These are phyloP conservation scores for Anthracocystis panici-leucophaei DNA, from an alignment of 1,284 basidiomycete species.

Conservation along the genomic window DNA sequence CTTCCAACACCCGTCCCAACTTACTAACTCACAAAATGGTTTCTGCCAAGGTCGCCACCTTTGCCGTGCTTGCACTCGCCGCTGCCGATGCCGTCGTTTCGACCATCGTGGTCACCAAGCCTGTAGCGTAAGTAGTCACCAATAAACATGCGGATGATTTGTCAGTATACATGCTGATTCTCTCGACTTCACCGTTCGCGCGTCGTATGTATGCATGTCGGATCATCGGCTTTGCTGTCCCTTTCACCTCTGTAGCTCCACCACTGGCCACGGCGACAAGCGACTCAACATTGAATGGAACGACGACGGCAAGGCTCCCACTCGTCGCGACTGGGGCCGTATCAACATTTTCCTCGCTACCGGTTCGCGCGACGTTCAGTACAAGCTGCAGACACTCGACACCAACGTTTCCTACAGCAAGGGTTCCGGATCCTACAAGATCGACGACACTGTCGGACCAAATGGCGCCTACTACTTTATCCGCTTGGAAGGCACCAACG, in stretches of 20 bases:
- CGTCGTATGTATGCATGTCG: not conserved
- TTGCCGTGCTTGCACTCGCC: slow-evolving; percentile 44
- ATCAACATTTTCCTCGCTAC: slow-evolving; percentile 64
- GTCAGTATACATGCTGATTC: not conserved
- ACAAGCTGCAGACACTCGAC: slow-evolving; percentile 60
- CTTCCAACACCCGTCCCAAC: slow-evolving; percentile 3
- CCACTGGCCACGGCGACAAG: slow-evolving; percentile 49
- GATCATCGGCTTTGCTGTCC: no score
- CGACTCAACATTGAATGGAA: slow-evolving; percentile 54
- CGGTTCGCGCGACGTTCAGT: slow-evolving; percentile 59
- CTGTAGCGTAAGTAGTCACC: slow-evolving; percentile 51
- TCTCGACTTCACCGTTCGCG: not conserved
- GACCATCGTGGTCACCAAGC: slow-evolving; percentile 55
- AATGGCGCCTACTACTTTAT: slow-evolving; percentile 63
- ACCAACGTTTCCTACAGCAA: slow-evolving; percentile 32
- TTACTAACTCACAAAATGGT: slow-evolving; percentile 31
- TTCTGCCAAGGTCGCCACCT: slow-evolving; percentile 35
- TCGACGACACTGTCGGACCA: slow-evolving; percentile 51
- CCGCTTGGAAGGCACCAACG: slow-evolving; percentile 60
- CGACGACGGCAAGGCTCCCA: slow-evolving; percentile 58
- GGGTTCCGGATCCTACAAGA: slow-evolving; percentile 31
- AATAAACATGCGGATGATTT: not conserved
- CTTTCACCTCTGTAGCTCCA: slow-evolving; percentile 33
- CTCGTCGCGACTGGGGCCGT: slow-evolving; percentile 49
- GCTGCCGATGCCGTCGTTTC: slow-evolving; percentile 48